Percentiles rank a stretch among this genome's conserved stretches.
Evolutionary conservation across 2,329 filamentous ascomycete genomes (phyloP).

Genomic region (Apiospora sp.): DNA sequence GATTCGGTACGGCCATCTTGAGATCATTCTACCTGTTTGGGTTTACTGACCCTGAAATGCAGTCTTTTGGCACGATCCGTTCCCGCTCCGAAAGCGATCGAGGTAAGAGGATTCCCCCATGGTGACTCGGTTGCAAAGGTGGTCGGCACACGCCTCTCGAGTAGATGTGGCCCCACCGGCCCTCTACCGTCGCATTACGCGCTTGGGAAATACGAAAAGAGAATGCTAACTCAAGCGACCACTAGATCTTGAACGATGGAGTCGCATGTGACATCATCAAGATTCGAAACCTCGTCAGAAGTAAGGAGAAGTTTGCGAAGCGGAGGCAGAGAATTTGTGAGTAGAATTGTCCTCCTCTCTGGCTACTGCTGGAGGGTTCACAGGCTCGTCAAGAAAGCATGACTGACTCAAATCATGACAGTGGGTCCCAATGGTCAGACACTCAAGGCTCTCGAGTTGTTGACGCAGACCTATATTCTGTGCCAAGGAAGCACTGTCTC

Average conservation of each 20-base stretch:
- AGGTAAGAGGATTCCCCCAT: slow-evolving; percentile 45
- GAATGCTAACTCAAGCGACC: background rate
- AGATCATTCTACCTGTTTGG: background rate
- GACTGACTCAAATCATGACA: background rate
- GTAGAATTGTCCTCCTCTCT: background rate
- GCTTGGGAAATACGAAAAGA: background rate
- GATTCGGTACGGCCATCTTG: slow-evolving; percentile 54
- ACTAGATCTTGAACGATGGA: slow-evolving; percentile 82
- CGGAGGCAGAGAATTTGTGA: slow-evolving; percentile 80
- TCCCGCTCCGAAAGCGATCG: slow-evolving; percentile 90
- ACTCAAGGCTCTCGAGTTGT: slow-evolving; percentile 89
- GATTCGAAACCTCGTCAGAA: slow-evolving; percentile 86
- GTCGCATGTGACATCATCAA: slow-evolving; percentile 93
- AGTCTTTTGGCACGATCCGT: slow-evolving; percentile 92
- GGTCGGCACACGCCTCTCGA: background rate
- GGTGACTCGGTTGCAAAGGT: background rate
- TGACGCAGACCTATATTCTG: slow-evolving; percentile 91
- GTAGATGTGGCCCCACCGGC: background rate
- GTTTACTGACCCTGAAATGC: slow-evolving; percentile 26
- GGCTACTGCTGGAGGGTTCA: background rate
- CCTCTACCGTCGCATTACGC: background rate
- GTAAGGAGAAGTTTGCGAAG: slow-evolving; percentile 96
- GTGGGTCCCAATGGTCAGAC: slow-evolving; percentile 90
- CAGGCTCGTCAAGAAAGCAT: background rate
- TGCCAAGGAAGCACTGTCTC: slow-evolving; percentile 80